These are phyloP conservation scores for Cynanchum wilfordii DNA, from an alignment of 257 asterid species.

Conservation along the genomic window DNA sequence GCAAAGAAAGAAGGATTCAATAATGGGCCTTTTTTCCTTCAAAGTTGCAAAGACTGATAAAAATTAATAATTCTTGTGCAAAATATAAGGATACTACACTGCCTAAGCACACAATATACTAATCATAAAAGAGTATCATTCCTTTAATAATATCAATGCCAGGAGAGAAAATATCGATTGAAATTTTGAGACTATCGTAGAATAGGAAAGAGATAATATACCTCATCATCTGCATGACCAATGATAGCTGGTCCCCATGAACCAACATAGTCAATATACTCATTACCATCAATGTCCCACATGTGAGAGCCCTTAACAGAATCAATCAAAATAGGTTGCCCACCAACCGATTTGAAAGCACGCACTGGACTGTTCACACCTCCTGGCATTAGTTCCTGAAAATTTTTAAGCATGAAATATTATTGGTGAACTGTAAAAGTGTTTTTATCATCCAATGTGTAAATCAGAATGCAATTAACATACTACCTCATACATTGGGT, in stretches of 20 bases:
- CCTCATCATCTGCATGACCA: conserved; percentile 99
- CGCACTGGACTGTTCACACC: conserved; percentile 99
- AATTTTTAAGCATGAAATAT: conserved; percentile 11
- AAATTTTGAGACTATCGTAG: neutral
- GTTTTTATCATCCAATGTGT: neutral
- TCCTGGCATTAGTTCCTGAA: conserved; percentile 98
- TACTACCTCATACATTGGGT: neutral
- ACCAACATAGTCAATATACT: conserved; percentile 97
- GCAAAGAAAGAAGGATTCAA: neutral
- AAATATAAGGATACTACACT: neutral
- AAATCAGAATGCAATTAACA: neutral
- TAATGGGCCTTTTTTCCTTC: neutral
- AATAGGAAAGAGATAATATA: conserved; percentile 23
- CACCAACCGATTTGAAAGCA: conserved; percentile 97
- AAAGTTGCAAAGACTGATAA: neutral
- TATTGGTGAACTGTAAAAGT: neutral
- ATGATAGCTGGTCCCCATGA: conserved; percentile 99
- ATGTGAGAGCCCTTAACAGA: conserved; percentile 90
- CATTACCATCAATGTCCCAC: conserved; percentile 97
- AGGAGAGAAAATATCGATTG: neutral
- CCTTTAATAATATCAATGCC: neutral
- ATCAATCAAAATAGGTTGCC: conserved; percentile 87
- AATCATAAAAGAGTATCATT: neutral
- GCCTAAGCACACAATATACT: neutral
- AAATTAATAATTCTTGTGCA: neutral